Base-by-base conservation (phyloP, 1,139 yeast genomes). In the Suzukiozyma palmioleophila region DNA sequence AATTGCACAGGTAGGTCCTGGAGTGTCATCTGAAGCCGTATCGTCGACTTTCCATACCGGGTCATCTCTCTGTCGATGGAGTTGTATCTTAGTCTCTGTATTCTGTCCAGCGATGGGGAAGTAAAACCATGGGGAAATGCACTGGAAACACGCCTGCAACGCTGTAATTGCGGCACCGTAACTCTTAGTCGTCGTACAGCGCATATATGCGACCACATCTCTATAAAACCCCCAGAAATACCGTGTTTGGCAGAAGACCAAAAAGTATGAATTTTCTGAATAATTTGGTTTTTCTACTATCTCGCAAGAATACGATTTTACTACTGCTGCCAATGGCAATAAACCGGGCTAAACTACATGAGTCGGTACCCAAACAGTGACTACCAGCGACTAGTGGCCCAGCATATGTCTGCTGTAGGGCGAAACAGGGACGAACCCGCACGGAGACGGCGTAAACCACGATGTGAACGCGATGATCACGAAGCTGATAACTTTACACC, bases 1-100 rank as follows among this genome's bases (percentile, higher is more conserved):
- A 59, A 40, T 41, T 58, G 55, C n/a, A 64, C 59, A 10, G 63
- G 52, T 32, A 62, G 52, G 36, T 60, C 54, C 21, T 47, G 49
- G 1, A 66, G 42, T 2, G 53, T 51, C 2, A 68, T 67, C 22
- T 48, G 48, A 27, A 66, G 41, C 9, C 39, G 42, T 3, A 55
- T 43, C 8, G 26, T 32, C 2, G 26, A 30, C 36, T 47, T 46
- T 7, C 52, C 46, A 40, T 60, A 64, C 12, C 47, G 41, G 4
- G 21, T 36, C 5, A 50, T 42, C 24, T 58, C 54, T 36, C 57
- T 51, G 8, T 45, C 49, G 14, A 60, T 39, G 22, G 51, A 42
- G 27, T 54, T 52, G 39, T 47, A 53, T 6, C 45, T 38, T n/a
- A 51, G 45, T 32, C 69, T 51, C 45, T 64, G 69, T 15, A 48